Conservation (phyloP, 257 asterid genomes). For the Solanum chmielewskii region DNA sequence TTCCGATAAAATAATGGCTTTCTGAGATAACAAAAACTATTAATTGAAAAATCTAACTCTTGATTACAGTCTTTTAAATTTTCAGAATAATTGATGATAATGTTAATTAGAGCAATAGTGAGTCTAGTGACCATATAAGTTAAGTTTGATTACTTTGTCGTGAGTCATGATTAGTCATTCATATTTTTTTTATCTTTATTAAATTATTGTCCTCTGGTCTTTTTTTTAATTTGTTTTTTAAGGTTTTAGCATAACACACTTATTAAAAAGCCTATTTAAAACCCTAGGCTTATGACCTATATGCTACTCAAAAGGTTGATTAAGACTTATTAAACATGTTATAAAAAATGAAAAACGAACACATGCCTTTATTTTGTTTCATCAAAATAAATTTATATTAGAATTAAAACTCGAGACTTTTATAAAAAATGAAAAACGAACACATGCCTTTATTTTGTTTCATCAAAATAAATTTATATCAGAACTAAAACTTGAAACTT, state of each 20-base stretch:
- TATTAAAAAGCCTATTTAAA: neutral
- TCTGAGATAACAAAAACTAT: neutral
- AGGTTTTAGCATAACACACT: neutral
- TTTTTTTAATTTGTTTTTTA: neutral
- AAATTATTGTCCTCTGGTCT: neutral
- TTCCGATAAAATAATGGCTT: accelerated
- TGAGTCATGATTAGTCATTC: neutral
- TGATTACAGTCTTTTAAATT: too few species aligned
- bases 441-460: neutral
- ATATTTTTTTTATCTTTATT: neutral
- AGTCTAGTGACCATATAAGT: neutral
- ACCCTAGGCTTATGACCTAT: neutral
- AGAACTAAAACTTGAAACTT: neutral
- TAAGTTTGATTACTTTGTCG: neutral
- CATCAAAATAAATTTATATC: accelerated
- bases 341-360: neutral
- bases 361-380: neutral
- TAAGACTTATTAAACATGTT: neutral
- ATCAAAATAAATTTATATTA: accelerated
- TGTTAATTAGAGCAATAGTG: neutral
- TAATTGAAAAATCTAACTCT: neutral
- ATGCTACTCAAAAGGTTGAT: neutral
- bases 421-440: neutral
- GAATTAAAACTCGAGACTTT: neutral
- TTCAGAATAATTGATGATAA: neutral